phyloP scores from a whole-genome alignment of 345 rosid genomes.

The Syzygium jambos region DNA sequence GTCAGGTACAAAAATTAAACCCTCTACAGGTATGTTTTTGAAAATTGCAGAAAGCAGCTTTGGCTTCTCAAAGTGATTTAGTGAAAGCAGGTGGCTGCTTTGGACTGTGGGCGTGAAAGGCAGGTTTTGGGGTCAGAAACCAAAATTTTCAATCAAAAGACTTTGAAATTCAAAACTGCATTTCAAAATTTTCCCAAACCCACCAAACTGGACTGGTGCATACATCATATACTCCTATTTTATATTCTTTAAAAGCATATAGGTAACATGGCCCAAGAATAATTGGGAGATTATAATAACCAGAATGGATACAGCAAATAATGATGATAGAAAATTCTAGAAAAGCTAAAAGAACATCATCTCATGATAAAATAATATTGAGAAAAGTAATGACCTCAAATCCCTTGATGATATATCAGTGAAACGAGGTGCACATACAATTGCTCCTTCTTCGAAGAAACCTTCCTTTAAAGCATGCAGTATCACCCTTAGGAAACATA shows the following conservation, averaged over 20 bases:
- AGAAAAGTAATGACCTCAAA: conserved; percentile 36
- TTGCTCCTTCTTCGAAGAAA: conserved; percentile 72
- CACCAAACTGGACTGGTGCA: not conserved
- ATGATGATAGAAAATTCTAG: not conserved
- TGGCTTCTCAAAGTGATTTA: not conserved
- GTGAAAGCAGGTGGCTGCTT: not conserved
- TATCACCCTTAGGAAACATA: conserved; percentile 66
- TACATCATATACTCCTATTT: not conserved
- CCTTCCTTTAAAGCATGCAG: conserved; percentile 74
- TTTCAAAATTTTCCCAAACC: not conserved
- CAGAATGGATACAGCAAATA: not conserved
- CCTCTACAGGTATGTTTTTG: not conserved
- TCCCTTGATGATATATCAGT: conserved; percentile 43
- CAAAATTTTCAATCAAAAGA: not conserved
- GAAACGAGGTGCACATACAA: conserved; percentile 56
- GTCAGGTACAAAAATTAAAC: not conserved
- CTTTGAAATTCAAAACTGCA: not conserved
- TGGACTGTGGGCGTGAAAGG: not conserved
- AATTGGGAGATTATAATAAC: not conserved
- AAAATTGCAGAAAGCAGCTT: not conserved
- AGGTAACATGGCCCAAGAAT: not conserved
- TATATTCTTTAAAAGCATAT: not conserved
- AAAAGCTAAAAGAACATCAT: not conserved
- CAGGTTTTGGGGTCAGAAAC: not conserved
- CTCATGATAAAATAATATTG: not conserved